These are phyloP conservation scores for Calonectria pteridis DNA, from an alignment of 2,329 filamentous ascomycete species.

Conservation along the genomic window DNA sequence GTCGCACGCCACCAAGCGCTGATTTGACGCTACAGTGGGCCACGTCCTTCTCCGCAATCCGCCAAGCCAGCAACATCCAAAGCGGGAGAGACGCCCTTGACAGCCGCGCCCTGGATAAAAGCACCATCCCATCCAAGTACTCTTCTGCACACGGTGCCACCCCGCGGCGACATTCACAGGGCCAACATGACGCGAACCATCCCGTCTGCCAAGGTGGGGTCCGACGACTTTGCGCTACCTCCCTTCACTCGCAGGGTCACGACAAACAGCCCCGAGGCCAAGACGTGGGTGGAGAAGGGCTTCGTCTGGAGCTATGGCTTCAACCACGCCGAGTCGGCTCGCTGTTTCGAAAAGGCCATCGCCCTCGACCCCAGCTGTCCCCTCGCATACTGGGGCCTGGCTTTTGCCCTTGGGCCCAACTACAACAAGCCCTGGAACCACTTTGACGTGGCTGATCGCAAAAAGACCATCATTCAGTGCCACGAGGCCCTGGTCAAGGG, in stretches of 20 bases:
- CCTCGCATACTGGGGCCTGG: constrained; percentile 76
- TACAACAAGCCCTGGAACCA: constrained; percentile 77
- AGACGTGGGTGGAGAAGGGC: constrained; percentile 76
- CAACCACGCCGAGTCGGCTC: constrained; percentile 75
- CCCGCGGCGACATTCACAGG: background rate
- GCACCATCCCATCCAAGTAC: too few species aligned
- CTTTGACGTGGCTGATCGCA: constrained; percentile 40
- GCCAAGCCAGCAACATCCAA: constrained; percentile 30
- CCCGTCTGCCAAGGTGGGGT: constrained; percentile 20
- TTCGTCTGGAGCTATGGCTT: constrained; percentile 78
- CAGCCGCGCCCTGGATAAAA: background rate
- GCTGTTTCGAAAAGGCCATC: constrained; percentile 71
- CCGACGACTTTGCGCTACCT: constrained; percentile 38
- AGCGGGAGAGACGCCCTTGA: background rate
- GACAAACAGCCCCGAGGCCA: constrained; percentile 63
- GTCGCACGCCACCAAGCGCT: constrained; percentile 33
- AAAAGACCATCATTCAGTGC: constrained; percentile 32
- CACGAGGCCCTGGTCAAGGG: constrained; percentile 32
- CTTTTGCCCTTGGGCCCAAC: constrained; percentile 78
- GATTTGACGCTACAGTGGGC: constrained; percentile 41
- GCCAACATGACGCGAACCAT: constrained; percentile 31
- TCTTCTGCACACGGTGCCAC: background rate
- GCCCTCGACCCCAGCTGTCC: constrained; percentile 64
- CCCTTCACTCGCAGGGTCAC: constrained; percentile 60
- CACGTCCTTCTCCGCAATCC: constrained; percentile 35